Percentiles rank a stretch among this genome's conserved stretches.
phyloP scores from a whole-genome alignment of 768 basidiomycete genomes.

The Boletus eberwhitei region DNA sequence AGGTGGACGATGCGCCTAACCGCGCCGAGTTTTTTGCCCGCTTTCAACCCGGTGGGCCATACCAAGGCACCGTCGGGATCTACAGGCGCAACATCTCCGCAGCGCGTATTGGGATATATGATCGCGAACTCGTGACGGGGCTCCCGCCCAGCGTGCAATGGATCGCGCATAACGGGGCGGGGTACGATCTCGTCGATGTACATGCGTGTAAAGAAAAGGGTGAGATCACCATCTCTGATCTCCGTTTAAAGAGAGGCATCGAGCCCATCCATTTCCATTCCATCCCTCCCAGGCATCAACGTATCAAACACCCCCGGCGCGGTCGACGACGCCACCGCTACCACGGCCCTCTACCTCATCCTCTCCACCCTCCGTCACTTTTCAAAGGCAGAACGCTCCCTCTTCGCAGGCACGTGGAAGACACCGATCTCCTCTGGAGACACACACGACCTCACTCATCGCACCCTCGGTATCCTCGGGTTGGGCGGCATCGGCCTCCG shows the following conservation, averaged over 20 bases:
- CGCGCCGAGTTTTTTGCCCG: conserved; percentile 46
- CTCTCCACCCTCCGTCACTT: conserved; percentile 76
- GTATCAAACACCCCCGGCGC: conserved; percentile 90
- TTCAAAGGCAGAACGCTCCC: conserved; percentile 54
- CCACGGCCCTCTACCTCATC: conserved; percentile 80
- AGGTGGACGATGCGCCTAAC: conserved; percentile 40
- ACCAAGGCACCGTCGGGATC: conserved; percentile 46
- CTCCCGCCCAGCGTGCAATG: conserved; percentile 67
- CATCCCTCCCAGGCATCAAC: conserved; percentile 40
- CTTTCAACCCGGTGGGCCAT: conserved; percentile 43
- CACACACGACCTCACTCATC: conserved; percentile 62
- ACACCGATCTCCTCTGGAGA: conserved; percentile 41
- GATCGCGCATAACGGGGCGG: conserved; percentile 87
- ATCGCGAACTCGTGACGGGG: conserved; percentile 50
- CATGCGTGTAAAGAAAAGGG: conserved; percentile 67
- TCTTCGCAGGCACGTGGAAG: conserved; percentile 61
- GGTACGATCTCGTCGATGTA: conserved; percentile 83
- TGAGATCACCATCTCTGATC: conserved; percentile 43
- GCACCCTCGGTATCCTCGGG: conserved; percentile 71
- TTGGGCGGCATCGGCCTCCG: conserved; percentile 75
- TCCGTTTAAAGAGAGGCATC: neutral
- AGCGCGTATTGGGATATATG: conserved; percentile 45
- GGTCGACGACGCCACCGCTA: conserved; percentile 89
- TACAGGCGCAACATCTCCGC: conserved; percentile 48
- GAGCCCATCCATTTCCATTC: too few species aligned